Percentiles rank a stretch among this genome's conserved stretches.
Evolutionary conservation across 495 filamentous ascomycete genomes (phyloP).

Genomic region (Trichoderma virens): DNA sequence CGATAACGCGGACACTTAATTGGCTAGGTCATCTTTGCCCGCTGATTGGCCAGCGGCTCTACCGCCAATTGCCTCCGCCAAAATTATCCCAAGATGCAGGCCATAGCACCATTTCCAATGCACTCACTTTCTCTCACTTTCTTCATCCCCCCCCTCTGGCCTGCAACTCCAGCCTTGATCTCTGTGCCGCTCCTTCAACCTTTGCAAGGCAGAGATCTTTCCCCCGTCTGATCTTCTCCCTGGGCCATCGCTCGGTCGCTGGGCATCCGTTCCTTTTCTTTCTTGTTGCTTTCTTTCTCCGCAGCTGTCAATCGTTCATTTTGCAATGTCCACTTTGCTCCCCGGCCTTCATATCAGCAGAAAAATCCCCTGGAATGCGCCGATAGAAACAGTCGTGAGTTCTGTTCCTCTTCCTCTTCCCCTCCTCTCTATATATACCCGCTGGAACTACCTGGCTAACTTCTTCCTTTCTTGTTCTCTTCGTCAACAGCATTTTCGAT

Average conservation of each 20-base stretch:
- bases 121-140: neutral
- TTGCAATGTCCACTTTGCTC: conserved; percentile 5
- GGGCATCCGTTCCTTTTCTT: neutral
- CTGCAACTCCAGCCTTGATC: neutral
- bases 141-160: neutral
- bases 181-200: neutral
- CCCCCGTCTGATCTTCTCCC: neutral
- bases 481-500: conserved; percentile 2
- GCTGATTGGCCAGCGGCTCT: neutral
- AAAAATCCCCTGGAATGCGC: neutral
- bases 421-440: too few relatives aligned
- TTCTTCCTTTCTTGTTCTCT: too few relatives aligned
- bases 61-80: conserved; percentile 7
- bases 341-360: conserved; percentile 3
- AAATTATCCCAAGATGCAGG: neutral
- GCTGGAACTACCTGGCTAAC: too few relatives aligned
- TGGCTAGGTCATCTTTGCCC: conserved; percentile 2
- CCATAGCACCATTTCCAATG: neutral
- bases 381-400: neutral
- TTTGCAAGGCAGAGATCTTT: neutral
- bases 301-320: neutral
- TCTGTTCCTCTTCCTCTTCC: neutral
- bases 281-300: neutral
- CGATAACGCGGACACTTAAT: neutral
- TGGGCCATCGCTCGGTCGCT: neutral